Percentiles rank a stretch among this genome's conserved stretches.
Conservation (phyloP, 345 rosid species). For the Mercurialis annua region DNA sequence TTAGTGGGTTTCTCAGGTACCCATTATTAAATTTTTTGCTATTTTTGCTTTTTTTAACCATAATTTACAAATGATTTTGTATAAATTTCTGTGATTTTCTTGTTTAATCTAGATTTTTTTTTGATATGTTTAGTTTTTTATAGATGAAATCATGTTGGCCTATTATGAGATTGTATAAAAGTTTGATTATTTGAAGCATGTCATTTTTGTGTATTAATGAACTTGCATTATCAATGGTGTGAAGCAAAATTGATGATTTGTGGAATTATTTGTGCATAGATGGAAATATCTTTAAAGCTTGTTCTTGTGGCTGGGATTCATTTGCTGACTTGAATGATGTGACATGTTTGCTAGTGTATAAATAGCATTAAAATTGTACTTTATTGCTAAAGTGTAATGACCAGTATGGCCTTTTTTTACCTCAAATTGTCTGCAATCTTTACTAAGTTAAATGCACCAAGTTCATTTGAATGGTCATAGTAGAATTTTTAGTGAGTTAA, state of each 20-base stretch:
- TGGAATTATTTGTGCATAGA: background rate
- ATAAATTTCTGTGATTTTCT: background rate
- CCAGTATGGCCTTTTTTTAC: slow-evolving; percentile 12
- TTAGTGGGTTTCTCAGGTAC: slow-evolving; percentile 39
- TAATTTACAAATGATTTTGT: background rate
- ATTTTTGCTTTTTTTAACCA: background rate
- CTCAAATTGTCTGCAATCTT: background rate
- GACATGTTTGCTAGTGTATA: slow-evolving; percentile 25
- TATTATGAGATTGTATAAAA: slow-evolving; percentile 5
- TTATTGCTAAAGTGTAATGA: slow-evolving; percentile 17
- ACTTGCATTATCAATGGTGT: background rate
- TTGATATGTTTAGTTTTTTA: background rate
- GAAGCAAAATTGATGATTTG: slow-evolving; percentile 9
- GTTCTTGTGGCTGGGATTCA: slow-evolving; percentile 31
- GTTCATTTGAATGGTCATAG: slow-evolving; percentile 3
- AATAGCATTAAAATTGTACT: slow-evolving; percentile 18
- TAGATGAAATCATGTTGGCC: slow-evolving; percentile 8
- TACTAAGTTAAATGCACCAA: background rate
- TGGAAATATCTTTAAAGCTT: slow-evolving; percentile 16
- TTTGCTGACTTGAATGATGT: slow-evolving; percentile 34
- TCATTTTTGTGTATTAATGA: slow-evolving; percentile 3
- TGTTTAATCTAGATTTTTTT: background rate
- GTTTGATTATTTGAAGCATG: background rate
- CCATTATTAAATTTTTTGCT: slow-evolving; percentile 6
- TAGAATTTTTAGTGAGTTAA: background rate